Evolutionary conservation across 2,329 filamentous ascomycete species (phyloP), one percentile per base, ranked within the genome.

Genomic region (Arthrobotrys iridis): DNA sequence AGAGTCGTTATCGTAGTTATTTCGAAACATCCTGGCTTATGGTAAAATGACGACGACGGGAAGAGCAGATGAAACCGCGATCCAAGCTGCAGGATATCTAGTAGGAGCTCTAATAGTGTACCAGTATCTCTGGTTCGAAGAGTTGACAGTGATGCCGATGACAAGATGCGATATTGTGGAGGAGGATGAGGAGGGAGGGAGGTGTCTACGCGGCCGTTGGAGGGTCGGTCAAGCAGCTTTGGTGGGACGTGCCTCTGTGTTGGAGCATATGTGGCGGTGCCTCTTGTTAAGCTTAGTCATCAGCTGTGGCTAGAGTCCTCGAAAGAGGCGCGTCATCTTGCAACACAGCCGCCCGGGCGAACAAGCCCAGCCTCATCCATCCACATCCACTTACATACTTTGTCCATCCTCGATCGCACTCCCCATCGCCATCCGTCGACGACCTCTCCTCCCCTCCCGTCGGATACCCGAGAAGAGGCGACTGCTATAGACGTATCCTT

Each of bases 1-100:
- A 78, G 94, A 96, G 85, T 99, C 95, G 89, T 99, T 99, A 86
- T 99, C 95, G 88, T 99, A 99, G 85, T 98, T 98, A 88, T 99
- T 99, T 85, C 95, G 89, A 86, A 99, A 99, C 95, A 99, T 98
- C 81, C 81, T 89, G 87, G 78, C 77, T 75, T 77, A 67, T 70
- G 67, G 55, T 76, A 45, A 76, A 64, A 77, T 65, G 33, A 26
- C 35, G 26, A 66, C 48, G 45, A 26, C 22, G 28, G 41, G 2
- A n/a, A 55, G 30, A 7, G 43, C 37, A 66, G 48, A 0, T 66
- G 66, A 70, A 57, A 48, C 46, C 37, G 64, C 37, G 20, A 60
- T 52, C 40, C 55, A 62, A 62, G 55, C 43, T 62, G 37, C 7
- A 63, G n/a, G 37, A 63, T 28, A n/a, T 20, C 28, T 18, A 28